Percentiles rank a stretch among this genome's conserved stretches.
Conservation (phyloP, 2,329 filamentous ascomycete genomes). For the Mollisiaceae sp. region DNA sequence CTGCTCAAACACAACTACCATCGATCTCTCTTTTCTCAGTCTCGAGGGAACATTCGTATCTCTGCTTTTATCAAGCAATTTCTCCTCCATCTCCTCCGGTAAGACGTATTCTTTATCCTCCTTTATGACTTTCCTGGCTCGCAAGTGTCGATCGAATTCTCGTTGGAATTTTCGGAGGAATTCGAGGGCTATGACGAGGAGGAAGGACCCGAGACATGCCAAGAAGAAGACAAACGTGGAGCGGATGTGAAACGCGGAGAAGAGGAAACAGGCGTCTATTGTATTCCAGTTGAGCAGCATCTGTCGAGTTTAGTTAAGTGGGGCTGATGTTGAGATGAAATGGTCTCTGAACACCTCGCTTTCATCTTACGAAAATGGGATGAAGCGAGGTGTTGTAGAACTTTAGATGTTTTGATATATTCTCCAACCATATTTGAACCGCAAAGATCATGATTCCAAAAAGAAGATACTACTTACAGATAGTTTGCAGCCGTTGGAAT, state of each 20-base stretch:
- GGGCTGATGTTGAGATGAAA: not conserved
- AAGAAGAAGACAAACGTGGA: conserved; percentile 33
- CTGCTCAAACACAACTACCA: conserved; percentile 27
- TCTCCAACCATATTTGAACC: not conserved
- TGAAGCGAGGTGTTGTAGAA: not conserved
- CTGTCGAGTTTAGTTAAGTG: conserved; percentile 18
- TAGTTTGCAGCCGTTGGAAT: conserved; percentile 28
- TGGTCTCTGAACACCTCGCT: not conserved
- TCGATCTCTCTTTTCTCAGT: not conserved
- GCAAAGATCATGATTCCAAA: not conserved
- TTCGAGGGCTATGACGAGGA: conserved; percentile 34
- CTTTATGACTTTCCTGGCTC: conserved; percentile 14
- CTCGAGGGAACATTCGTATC: not conserved
- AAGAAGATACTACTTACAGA: conserved; percentile 25
- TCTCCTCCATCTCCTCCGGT: conserved; percentile 30
- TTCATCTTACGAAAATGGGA: not conserved
- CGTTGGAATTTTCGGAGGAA: conserved; percentile 31
- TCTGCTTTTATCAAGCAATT: conserved; percentile 22
- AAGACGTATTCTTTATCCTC: conserved; percentile 14
- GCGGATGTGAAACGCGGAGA: conserved; percentile 30
- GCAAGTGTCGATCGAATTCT: conserved; percentile 30
- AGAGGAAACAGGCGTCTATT: conserved; percentile 35
- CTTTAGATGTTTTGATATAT: not conserved
- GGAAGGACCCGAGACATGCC: conserved; percentile 31
- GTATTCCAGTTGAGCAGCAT: conserved; percentile 38